A percentile compares a stretch with the other conserved stretches of the same genome.
phyloP scores from a whole-genome alignment of 306 rosid species.

The Prunus padus region DNA sequence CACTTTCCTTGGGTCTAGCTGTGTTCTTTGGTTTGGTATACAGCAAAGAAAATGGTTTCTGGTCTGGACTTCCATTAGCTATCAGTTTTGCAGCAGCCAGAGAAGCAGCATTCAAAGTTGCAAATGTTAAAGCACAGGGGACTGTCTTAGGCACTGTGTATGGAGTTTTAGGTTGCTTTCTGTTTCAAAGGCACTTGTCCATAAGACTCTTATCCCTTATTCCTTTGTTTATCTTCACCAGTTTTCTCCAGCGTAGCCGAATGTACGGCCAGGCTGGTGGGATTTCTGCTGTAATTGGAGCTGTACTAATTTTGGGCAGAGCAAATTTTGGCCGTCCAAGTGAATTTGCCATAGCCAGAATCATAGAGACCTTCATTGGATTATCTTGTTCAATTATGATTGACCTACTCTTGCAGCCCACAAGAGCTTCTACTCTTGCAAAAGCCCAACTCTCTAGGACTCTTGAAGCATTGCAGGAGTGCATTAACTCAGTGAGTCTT shows the following conservation, averaged over 20 bases:
- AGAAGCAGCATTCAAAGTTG: conserved; percentile 57
- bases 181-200: conserved; percentile 39
- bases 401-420: conserved; percentile 55
- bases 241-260: conserved; percentile 54
- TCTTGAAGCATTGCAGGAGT: conserved; percentile 34
- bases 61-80: conserved; percentile 74
- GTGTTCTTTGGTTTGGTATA: conserved; percentile 55
- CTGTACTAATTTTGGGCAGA: conserved; percentile 56
- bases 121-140: conserved; percentile 68
- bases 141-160: conserved; percentile 61
- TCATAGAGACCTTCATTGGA: conserved; percentile 64
- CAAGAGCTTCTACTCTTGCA: conserved; percentile 51
- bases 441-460: conserved; percentile 43
- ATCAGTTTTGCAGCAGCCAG: conserved; percentile 47
- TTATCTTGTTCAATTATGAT: conserved; percentile 43
- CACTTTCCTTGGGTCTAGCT: conserved; percentile 57
- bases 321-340: conserved; percentile 54
- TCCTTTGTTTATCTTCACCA: conserved; percentile 73
- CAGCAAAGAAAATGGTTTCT: conserved; percentile 50
- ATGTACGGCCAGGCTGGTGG: conserved; percentile 77
- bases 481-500: conserved; percentile 40
- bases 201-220: conserved; percentile 53
- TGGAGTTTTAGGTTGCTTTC: conserved; percentile 58
- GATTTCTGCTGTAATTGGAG: conserved; percentile 66
- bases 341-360: conserved; percentile 62